These are phyloP conservation scores for Candida sanyaensis DNA, from an alignment of 1,139 yeast species.

Conservation along the genomic window DNA sequence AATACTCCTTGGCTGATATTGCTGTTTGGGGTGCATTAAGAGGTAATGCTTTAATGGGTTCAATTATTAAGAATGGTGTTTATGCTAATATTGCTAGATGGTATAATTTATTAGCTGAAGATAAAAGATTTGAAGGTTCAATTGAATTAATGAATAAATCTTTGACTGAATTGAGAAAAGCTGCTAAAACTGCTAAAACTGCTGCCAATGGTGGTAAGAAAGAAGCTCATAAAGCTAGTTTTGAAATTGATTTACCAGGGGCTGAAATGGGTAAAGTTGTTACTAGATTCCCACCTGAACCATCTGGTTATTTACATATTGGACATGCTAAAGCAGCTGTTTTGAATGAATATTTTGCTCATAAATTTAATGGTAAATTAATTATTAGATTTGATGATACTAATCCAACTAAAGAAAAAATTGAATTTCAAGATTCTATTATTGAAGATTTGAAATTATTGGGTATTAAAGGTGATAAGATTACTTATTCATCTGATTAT, in stretches of 20 bases:
- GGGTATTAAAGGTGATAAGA: conserved; percentile 87
- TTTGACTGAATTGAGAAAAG: conserved; percentile 72
- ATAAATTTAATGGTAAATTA: conserved; percentile 89
- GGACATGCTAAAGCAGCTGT: conserved; percentile 99
- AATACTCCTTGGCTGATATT: conserved; percentile 73
- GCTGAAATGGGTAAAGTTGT: conserved; percentile 94
- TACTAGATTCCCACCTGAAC: conserved; percentile 94
- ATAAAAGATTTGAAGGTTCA: conserved; percentile 63
- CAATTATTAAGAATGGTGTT: conserved; percentile 80
- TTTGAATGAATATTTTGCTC: conserved; percentile 93
- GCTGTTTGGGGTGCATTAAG: conserved; percentile 94
- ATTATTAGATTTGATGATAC: conserved; percentile 97
- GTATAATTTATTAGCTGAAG: conserved; percentile 77
- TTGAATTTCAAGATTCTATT: conserved; percentile 89
- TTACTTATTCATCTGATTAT: conserved; percentile 91
- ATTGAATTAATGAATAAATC: conserved; percentile 70
- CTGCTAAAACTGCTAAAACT: conserved; percentile 46
- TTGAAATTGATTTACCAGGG: conserved; percentile 86
- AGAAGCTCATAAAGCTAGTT: conserved; percentile 85
- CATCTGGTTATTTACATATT: conserved; percentile 87
- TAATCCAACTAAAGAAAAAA: conserved; percentile 93
- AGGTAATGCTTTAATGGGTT: conserved; percentile 90
- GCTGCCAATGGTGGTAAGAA: conserved; percentile 60
- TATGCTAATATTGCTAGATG: conserved; percentile 90
- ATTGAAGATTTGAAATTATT: conserved; percentile 83